These are phyloP conservation scores for Leccinellum rugosiceps DNA, from an alignment of 768 basidiomycete species.

Conservation along the genomic window DNA sequence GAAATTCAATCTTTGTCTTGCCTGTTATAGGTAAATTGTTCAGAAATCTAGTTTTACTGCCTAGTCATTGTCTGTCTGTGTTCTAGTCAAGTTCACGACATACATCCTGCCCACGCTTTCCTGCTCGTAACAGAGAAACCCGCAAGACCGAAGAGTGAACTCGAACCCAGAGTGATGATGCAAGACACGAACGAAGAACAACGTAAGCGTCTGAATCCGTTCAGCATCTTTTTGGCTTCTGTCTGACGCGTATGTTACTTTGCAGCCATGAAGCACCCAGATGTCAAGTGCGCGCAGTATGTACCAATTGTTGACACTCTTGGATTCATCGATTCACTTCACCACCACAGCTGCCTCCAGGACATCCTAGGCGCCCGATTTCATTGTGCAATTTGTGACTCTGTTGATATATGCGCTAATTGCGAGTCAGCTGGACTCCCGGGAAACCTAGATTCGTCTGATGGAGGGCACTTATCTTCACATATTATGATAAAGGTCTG, in stretches of 20 bases:
- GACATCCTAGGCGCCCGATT: conserved; percentile 92
- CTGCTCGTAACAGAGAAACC: conserved; percentile 70
- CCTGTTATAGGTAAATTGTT: conserved; percentile 66
- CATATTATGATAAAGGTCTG: conserved; percentile 93
- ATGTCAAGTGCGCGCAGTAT: conserved; percentile 84
- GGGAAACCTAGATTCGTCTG: conserved; percentile 72
- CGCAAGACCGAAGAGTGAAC: conserved; percentile 37
- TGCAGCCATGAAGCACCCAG: conserved; percentile 72
- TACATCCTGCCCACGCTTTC: conserved; percentile 89
- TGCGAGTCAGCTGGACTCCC: conserved; percentile 86
- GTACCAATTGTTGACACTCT: conserved; percentile 26
- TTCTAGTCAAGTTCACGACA: conserved; percentile 80
- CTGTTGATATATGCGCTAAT: conserved; percentile 81
- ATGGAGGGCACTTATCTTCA: conserved; percentile 76
- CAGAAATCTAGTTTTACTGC: conserved; percentile 8
- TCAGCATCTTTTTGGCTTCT: not conserved
- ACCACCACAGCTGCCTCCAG: conserved; percentile 65
- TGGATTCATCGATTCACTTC: not conserved
- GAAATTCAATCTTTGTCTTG: conserved; percentile 77
- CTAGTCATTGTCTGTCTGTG: not conserved
- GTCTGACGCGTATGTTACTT: conserved; percentile 1
- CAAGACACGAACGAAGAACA: conserved; percentile 52
- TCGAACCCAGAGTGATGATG: conserved; percentile 31
- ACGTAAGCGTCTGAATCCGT: conserved; percentile 41
- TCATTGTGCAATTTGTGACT: conserved; percentile 87